Conservation (phyloP, 306 rosid species). For the Rubus idaeus region DNA sequence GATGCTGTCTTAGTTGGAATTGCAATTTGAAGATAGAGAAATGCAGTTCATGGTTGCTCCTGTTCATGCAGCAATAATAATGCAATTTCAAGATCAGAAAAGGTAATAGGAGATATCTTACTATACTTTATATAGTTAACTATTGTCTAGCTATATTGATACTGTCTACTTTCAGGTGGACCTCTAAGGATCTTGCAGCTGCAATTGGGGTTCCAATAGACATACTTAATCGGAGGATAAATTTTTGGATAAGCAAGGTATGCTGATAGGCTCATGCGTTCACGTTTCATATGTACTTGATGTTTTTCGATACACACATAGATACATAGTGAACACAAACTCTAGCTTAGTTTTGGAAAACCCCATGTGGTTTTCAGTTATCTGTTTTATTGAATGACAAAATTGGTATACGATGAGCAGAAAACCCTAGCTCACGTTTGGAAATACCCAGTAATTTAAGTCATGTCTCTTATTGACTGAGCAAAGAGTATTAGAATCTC, state of each 20-base stretch:
- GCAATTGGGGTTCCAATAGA: slow-evolving; percentile 75
- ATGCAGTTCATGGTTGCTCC: slow-evolving; percentile 81
- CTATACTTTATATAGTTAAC: slow-evolving; percentile 15
- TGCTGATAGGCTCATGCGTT: slow-evolving; percentile 4
- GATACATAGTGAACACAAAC: background rate
- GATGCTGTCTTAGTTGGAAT: slow-evolving; percentile 61
- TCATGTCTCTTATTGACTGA: background rate
- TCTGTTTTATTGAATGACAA: background rate
- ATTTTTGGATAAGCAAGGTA: slow-evolving; percentile 94
- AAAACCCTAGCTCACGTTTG: background rate
- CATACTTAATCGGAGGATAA: slow-evolving; percentile 67
- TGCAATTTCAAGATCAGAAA: slow-evolving; percentile 77
- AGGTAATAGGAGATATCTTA: slow-evolving; percentile 42
- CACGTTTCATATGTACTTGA: background rate
- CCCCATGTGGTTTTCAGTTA: background rate
- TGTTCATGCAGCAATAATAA: slow-evolving; percentile 76
- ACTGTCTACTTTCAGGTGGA: slow-evolving; percentile 66
- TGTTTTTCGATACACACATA: background rate
- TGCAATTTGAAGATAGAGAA: slow-evolving; percentile 86
- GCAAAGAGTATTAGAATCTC: background rate
- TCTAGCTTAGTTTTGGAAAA: background rate
- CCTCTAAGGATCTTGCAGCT: slow-evolving; percentile 67
- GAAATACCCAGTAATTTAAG: background rate
- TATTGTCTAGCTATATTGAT: slow-evolving; percentile 4
- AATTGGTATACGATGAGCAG: background rate